Base-by-base conservation (phyloP, 768 basidiomycete species). In the Hericium rajendrae region DNA sequence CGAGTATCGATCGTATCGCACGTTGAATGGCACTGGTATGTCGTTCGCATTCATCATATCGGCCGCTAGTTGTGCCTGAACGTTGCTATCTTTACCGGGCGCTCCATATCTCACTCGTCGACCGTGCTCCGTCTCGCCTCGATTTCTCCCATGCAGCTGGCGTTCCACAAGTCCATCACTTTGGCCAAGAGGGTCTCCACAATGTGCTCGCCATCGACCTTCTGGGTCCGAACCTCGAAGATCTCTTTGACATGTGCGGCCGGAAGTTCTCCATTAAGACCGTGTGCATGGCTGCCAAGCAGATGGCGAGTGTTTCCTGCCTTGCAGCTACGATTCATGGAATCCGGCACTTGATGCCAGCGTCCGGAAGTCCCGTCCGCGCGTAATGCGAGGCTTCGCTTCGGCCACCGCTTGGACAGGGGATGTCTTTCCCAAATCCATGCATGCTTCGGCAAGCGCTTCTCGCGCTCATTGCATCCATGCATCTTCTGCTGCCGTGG, bases 171-270 rank as follows among this genome's bases (percentile, higher is more conserved):
- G 97, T 97, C 28, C 93, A 98, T 73, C 89, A 99, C 77, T 99
- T 98, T 67, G 95, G 95, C 51, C 94, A 97, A 71, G 95, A 99
- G 72, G 97, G 95, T 13, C 79, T 98, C 43, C 97, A 99, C 75
- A 99, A 99, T 71, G 91, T 91, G 57, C 82, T 91, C 51, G 89
- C 90, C 69, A 90, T 94, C 59, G 95, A 99, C 74, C 78, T 99
- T 32, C 79, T 99, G 13, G 97, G 95, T n/a, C 95, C 95, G 20
- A 95, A 94, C 65, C 75, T 99, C 48, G 95, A 99, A 73, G 95
- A 99, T 69, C 79, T 99, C 38, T 98, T 99, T 68, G 95, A 98
- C 73, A 94, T 97, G 92, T 98, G 94, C 69, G 84, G 87, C n/a
- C 86, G 95, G 63, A 97, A 97, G 74, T 99, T 98, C 74, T 83